A percentile compares a stretch with the other conserved stretches of the same genome.
Evolutionary conservation across 2,329 filamentous ascomycete genomes (phyloP).

Genomic region (Ceratocystis albifundus): DNA sequence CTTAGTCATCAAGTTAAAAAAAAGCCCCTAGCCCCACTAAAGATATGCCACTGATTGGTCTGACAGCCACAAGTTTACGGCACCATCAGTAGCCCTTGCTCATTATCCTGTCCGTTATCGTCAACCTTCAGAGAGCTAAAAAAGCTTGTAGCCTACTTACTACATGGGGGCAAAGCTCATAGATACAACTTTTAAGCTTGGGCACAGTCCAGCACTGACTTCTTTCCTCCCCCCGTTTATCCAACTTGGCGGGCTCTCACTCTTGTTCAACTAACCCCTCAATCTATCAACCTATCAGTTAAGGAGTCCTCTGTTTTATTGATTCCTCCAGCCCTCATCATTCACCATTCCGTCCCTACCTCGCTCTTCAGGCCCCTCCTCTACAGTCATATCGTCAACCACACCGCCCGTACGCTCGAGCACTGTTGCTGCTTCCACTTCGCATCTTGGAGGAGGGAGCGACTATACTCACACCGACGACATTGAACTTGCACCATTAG

Average conservation of each 20-base stretch:
- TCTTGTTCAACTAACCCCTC: no score
- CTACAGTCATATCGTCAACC: constrained; percentile 24
- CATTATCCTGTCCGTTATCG: constrained; percentile 11
- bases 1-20: neutral
- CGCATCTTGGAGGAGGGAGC: constrained; percentile 21
- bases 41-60: neutral
- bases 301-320: neutral
- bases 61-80: neutral
- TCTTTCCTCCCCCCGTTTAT: neutral
- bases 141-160: neutral
- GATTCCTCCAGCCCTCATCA: constrained; percentile 20
- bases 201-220: constrained; percentile 8
- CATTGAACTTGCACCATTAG: constrained; percentile 34
- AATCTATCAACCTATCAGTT: constrained; percentile 3
- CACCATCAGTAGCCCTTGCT: neutral
- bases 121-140: neutral
- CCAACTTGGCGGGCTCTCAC: neutral
- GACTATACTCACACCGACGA: constrained; percentile 24
- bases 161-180: neutral
- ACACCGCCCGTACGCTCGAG: constrained; percentile 5
- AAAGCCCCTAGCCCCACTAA: neutral
- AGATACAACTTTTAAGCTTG: neutral
- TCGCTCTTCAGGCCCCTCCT: constrained; percentile 33
- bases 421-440: constrained; percentile 17
- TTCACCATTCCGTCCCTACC: constrained; percentile 31